These are phyloP conservation scores for Iris pallida DNA, from an alignment of 116 monocot genomes.

Conservation along the genomic window DNA sequence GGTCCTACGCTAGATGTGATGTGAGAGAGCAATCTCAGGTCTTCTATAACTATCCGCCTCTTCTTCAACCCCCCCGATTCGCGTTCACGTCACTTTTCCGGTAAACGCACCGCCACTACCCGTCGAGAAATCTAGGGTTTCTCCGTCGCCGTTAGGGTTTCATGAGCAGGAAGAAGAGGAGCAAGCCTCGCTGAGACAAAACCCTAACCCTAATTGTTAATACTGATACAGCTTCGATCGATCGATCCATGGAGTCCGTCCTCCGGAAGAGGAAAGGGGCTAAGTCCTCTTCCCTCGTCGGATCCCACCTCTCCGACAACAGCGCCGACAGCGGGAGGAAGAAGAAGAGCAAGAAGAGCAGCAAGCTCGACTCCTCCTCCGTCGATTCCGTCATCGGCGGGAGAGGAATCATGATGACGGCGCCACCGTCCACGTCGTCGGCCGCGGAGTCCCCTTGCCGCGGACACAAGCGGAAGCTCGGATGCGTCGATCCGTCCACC, in stretches of 20 bases:
- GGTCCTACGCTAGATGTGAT: too few species aligned
- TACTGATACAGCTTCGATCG: too few species aligned
- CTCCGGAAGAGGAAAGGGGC: constrained; percentile 23
- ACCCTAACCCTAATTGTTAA: too few species aligned
- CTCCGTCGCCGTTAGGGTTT: too few species aligned
- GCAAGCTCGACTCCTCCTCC: constrained; percentile 9
- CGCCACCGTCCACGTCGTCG: constrained; percentile 41
- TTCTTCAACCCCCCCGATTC: too few species aligned
- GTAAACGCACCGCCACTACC: too few species aligned
- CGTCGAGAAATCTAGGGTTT: too few species aligned
- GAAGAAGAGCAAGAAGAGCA: constrained; percentile 16
- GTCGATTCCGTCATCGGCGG: not conserved
- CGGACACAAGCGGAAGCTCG: constrained; percentile 81
- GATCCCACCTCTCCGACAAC: constrained; percentile 7
- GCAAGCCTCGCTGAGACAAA: too few species aligned
- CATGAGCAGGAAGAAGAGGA: too few species aligned
- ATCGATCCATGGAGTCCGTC: constrained; percentile 8
- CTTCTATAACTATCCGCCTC: too few species aligned
- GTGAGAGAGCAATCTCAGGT: too few species aligned
- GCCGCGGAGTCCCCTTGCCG: constrained; percentile 35
- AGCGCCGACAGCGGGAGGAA: constrained; percentile 3
- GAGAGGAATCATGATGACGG: constrained; percentile 38
- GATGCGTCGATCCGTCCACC: constrained; percentile 61
- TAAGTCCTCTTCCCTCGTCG: constrained; percentile 2
- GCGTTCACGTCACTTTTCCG: too few species aligned